Base-by-base conservation (phyloP, 1,284 basidiomycete species). In the Ceratorhiza oryzae-sativae region DNA sequence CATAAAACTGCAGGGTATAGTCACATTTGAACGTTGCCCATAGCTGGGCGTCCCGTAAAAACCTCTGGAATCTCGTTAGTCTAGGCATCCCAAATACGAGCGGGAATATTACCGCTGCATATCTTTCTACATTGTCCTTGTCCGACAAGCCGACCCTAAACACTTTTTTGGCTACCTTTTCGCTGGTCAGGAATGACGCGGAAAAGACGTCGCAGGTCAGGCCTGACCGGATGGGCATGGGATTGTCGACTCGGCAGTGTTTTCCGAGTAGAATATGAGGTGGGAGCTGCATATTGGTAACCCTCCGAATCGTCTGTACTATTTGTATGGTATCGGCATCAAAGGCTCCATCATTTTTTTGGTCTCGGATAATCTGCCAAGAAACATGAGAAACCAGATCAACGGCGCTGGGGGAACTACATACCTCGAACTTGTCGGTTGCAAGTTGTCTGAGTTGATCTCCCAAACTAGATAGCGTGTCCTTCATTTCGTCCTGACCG, bases 141-240 rank as follows among this genome's bases (percentile, higher is more conserved):
- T 71, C 68, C 10, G 56, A 60, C 23, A 41, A 51, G 25, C 56
- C 68, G 25, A 71, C 42, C 45, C 68, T 71, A 42, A 71, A 71
- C 56, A 71, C 68, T 9, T 71, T 71, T n/a, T 71, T 71, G 13
- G 68, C 68, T 0, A 71, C 68, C 20, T 71, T 59, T 23, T 71
- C 68, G 9, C 27, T 48, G n/a, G 55, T 46, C 34, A 71, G 49
- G 20, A 71, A 71, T 2, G 45, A 60, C 15, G 68, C 68, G 1
- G 46, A 18, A 32, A 48, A 71, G 15, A 71, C 23, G 32, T 70
- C 67, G 20, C 68, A 71, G 0, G 68, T 71, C 9, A 60, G 18
- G 1, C 68, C 68, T 0, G 68, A 48, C 20, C 48, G 34, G 46
- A 60, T 60, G 1, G 68, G 68, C 4, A 51, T n/a, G 30, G 1